Evolutionary conservation across 805 yeast genomes (phyloP).

Genomic region (Candida dajiaensis): DNA sequence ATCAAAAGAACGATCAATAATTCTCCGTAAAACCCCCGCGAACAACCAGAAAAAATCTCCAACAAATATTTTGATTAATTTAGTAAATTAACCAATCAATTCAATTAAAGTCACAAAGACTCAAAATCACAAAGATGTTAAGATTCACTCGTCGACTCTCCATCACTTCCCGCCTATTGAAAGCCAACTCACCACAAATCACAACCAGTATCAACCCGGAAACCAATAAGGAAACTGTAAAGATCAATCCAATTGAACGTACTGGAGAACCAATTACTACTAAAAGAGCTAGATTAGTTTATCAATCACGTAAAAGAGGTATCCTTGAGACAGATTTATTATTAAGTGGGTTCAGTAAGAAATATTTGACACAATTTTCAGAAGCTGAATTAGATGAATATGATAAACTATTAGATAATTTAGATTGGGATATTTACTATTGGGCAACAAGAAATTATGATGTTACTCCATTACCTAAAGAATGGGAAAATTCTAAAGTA

Average conservation of each 20-base stretch:
- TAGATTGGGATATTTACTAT: slow-evolving; percentile 99
- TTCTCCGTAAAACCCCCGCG: too few relatives aligned
- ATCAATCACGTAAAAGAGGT: slow-evolving; percentile 93
- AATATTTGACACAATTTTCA: slow-evolving; percentile 53
- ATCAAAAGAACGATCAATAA: too few relatives aligned
- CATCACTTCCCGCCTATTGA: neutral
- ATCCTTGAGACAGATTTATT: slow-evolving; percentile 88
- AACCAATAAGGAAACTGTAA: slow-evolving; percentile 17
- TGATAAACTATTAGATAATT: slow-evolving; percentile 78
- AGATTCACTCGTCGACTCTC: neutral
- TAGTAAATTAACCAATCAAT: neutral
- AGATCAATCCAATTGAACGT: slow-evolving; percentile 76
- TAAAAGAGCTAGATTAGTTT: slow-evolving; percentile 81
- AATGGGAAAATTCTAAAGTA: slow-evolving; percentile 68
- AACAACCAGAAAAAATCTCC: too few relatives aligned
- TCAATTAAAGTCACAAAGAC: too few relatives aligned
- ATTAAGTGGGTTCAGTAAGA: slow-evolving; percentile 79
- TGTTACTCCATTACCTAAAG: slow-evolving; percentile 81
- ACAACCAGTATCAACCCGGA: slow-evolving; percentile 12
- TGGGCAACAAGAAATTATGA: slow-evolving; percentile 89
- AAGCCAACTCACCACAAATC: slow-evolving; percentile 19
- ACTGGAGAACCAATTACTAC: slow-evolving; percentile 63
- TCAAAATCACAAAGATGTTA: neutral
- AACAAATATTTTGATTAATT: too few relatives aligned
- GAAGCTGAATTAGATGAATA: slow-evolving; percentile 74